A percentile compares a stretch with the other conserved stretches of the same genome.
Evolutionary conservation across 78 protist genomes (phyloP).

Genomic region (Mantamonas sphyraenae): DNA sequence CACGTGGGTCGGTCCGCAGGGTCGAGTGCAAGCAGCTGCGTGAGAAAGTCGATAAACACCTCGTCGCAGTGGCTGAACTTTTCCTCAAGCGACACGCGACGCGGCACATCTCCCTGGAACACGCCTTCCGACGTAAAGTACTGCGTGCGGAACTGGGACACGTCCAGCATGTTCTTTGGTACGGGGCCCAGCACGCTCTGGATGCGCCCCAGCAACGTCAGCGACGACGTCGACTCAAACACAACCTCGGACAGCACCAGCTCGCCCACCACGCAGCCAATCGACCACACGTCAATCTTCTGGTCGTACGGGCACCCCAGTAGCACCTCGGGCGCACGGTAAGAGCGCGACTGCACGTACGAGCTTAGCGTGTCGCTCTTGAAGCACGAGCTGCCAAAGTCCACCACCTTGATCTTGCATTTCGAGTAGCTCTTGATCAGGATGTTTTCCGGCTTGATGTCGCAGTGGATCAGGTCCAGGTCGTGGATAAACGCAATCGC

Average conservation of each 20-base stretch:
- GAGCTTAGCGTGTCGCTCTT: slow-evolving; percentile 35
- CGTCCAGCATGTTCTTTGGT: too few relatives aligned
- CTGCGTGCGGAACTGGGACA: too few relatives aligned
- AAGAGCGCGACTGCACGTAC: slow-evolving; percentile 61
- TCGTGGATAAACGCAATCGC: slow-evolving; percentile 32
- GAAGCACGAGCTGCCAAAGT: slow-evolving; percentile 65
- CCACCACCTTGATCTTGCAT: slow-evolving; percentile 56
- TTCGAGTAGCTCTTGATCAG: slow-evolving; percentile 19
- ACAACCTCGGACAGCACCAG: slow-evolving; percentile 47
- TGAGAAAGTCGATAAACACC: too few relatives aligned
- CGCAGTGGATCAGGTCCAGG: slow-evolving; percentile 60
- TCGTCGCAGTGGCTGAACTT: too few relatives aligned
- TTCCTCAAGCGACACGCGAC: too few relatives aligned
- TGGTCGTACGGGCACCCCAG: slow-evolving; percentile 18
- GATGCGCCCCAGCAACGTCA: not conserved
- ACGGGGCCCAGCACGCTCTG: not conserved
- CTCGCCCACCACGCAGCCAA: slow-evolving; percentile 58
- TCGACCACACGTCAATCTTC: slow-evolving; percentile 64
- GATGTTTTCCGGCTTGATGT: slow-evolving; percentile 77
- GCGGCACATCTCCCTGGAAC: too few relatives aligned
- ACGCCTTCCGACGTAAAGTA: too few relatives aligned
- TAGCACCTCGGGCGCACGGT: slow-evolving; percentile 74
- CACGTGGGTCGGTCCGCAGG: too few relatives aligned
- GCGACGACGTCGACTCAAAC: not conserved
- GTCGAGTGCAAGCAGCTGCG: too few relatives aligned